A percentile compares a stretch with the other conserved stretches of the same genome.
Evolutionary conservation across 176 grass and related monocot species (phyloP).

Genomic region (Juncus effusus): DNA sequence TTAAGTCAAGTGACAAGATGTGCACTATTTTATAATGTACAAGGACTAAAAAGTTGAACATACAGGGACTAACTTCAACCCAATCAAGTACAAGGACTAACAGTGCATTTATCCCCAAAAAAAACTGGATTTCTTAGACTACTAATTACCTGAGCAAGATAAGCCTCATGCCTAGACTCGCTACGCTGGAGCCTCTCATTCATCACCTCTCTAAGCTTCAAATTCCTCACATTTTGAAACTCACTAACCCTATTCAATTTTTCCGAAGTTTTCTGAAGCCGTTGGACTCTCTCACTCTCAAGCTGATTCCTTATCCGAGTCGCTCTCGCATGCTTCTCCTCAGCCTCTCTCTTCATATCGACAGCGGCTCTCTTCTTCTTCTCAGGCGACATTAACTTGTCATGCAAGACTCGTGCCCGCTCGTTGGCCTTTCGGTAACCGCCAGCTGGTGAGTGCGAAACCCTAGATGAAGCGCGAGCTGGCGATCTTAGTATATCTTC

Average conservation of each 20-base stretch:
- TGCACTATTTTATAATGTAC: too few relatives aligned
- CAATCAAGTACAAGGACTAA: too few relatives aligned
- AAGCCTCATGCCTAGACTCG: conserved; percentile 86
- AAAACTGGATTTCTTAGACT: not conserved
- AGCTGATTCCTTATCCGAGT: conserved; percentile 89
- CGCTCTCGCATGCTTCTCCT: conserved; percentile 93
- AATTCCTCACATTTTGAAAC: conserved; percentile 90
- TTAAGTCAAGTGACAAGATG: too few relatives aligned
- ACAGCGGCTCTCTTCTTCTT: conserved; percentile 92
- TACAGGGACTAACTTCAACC: too few relatives aligned
- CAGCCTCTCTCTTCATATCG: conserved; percentile 89
- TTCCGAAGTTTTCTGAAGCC: conserved; percentile 91
- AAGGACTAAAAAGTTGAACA: too few relatives aligned
- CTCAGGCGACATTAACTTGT: conserved; percentile 98
- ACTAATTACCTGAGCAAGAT: conserved; percentile 61
- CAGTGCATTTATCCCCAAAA: too few relatives aligned
- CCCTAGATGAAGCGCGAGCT: conserved; percentile 52
- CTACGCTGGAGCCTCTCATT: conserved; percentile 88
- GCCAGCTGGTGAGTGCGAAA: conserved; percentile 65
- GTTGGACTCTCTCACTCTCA: conserved; percentile 95
- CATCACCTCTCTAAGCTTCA: conserved; percentile 92
- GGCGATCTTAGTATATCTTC: conserved; percentile 97
- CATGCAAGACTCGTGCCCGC: conserved; percentile 79
- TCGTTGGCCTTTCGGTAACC: conserved; percentile 75
- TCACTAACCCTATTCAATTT: conserved; percentile 95